Conservation (phyloP, 2,329 filamentous ascomycete genomes). For the Cytospora chrysosperma region DNA sequence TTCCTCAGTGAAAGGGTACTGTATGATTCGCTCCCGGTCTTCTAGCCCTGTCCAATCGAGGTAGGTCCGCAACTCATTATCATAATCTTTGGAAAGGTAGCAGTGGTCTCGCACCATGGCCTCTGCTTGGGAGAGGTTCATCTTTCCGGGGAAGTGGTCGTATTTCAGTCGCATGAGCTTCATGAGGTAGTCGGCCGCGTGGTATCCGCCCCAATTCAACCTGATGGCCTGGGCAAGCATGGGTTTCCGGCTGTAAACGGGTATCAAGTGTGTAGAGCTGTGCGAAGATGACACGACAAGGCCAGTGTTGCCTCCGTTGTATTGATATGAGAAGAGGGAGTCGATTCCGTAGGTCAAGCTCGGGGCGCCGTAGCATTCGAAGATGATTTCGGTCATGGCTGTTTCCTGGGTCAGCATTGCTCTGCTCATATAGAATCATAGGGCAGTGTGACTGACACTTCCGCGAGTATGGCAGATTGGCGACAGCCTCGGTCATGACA, state of each 20-base stretch:
- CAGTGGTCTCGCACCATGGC: constrained; percentile 85
- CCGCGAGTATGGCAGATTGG: constrained; percentile 83
- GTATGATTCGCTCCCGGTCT: constrained; percentile 82
- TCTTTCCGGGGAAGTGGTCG: constrained; percentile 80
- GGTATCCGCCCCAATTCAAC: constrained; percentile 91
- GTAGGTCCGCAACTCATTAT: constrained; percentile 71
- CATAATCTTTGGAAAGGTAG: constrained; percentile 83
- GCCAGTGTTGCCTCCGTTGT: constrained; percentile 85
- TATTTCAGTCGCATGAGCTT: constrained; percentile 92
- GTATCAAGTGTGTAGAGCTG: constrained; percentile 92
- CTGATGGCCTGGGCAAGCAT: constrained; percentile 82
- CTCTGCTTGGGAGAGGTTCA: constrained; percentile 84
- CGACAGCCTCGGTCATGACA: constrained; percentile 93
- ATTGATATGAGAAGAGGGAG: constrained; percentile 90
- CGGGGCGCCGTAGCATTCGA: constrained; percentile 91
- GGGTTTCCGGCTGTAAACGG: constrained; percentile 82
- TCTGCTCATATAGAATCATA: background rate
- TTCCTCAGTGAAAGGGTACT: constrained; percentile 92
- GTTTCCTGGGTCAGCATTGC: constrained; percentile 30
- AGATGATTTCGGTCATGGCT: constrained; percentile 97
- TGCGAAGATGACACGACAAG: constrained; percentile 90
- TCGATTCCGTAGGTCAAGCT: constrained; percentile 93
- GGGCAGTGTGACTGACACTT: constrained; percentile 62
- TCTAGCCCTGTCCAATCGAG: constrained; percentile 92
- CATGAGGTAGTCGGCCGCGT: constrained; percentile 85